Evolutionary conservation across 306 rosid species (phyloP), one percentile per base, ranked within the genome.

Genomic region (Betula pendula): DNA sequence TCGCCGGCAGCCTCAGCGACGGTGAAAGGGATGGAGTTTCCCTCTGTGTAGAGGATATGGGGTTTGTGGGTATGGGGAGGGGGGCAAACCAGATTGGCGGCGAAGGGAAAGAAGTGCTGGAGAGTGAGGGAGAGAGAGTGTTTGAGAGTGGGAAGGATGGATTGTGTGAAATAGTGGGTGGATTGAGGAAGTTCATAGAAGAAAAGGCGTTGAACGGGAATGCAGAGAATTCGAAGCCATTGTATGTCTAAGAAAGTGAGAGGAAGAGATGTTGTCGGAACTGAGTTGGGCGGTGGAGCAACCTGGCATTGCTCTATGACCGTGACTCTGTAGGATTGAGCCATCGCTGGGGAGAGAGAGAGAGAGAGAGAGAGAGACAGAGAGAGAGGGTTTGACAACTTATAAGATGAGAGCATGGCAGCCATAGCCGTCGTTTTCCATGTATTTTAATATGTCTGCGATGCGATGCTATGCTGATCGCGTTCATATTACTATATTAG

Each of bases 191-290:
- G 76, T 0, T 75, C 52, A 3, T 75, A 83, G 77, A 86, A 83
- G 77, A 86, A 83, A 68, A 86, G 81, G 19, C 87, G 80, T 45
- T 83, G 42, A 2, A 68, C 2, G 0, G 83, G 77, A 40, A 44
- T 59, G 59, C 65, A 75, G 1, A 24, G n/a, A n/a, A n/a, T n/a
- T n/a, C n/a, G 7, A 8, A 80, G 68, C 83, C 81, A 86, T 68
- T 81, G 87, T 10, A 83, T 44, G 3, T 86, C 89, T 4, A 86
- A 75, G 85, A 80, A 83, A 72, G 87, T 73, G 17, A 86, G 67
- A 25, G 87, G 83, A 22, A 86, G 75, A 19, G 60, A 66, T 15
- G 81, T 75, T 5, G 85, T 25, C 0, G 85, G 62, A 75, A 85
- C 45, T 16, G 81, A 67, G 0, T 8, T 19, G 5, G 53, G 75